Percentiles rank a stretch among this genome's conserved stretches.
These are phyloP conservation scores for Diplodia mutila DNA, from an alignment of 2,329 filamentous ascomycete species.

Conservation along the genomic window DNA sequence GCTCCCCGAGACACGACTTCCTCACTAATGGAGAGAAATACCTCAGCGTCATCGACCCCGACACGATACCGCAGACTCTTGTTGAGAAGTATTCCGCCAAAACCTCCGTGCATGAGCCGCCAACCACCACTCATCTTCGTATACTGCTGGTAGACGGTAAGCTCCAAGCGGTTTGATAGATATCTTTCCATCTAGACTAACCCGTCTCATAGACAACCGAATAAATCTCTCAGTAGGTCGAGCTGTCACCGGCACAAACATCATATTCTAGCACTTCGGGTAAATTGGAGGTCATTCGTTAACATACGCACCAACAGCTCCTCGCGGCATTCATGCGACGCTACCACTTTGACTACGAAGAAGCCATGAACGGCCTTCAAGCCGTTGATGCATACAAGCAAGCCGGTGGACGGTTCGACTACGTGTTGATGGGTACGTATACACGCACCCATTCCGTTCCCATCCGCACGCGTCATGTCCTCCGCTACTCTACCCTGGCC, in stretches of 20 bases:
- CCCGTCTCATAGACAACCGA: conserved; percentile 7
- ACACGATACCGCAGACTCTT: not conserved
- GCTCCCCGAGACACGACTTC: not conserved
- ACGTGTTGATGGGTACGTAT: conserved; percentile 39
- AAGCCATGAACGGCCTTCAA: conserved; percentile 41
- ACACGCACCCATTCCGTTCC: not conserved
- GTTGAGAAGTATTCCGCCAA: not conserved
- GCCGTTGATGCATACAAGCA: conserved; percentile 36
- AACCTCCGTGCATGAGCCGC: not conserved
- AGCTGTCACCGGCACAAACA: not conserved
- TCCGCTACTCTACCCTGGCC: too few relatives aligned
- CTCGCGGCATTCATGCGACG: conserved; percentile 40
- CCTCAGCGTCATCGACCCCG: not conserved
- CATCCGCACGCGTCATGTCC: not conserved
- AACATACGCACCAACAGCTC: conserved; percentile 30
- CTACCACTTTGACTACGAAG: conserved; percentile 31
- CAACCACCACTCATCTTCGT: not conserved
- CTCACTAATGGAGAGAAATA: not conserved
- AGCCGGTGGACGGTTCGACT: conserved; percentile 29
- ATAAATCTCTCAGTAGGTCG: conserved; percentile 24
- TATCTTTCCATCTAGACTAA: not conserved
- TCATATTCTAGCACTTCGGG: not conserved
- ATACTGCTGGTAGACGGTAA: conserved; percentile 18
- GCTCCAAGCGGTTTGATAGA: not conserved
- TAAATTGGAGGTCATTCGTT: not conserved